These are phyloP conservation scores for Tylopilus intermedius DNA, from an alignment of 768 basidiomycete genomes.

Conservation along the genomic window DNA sequence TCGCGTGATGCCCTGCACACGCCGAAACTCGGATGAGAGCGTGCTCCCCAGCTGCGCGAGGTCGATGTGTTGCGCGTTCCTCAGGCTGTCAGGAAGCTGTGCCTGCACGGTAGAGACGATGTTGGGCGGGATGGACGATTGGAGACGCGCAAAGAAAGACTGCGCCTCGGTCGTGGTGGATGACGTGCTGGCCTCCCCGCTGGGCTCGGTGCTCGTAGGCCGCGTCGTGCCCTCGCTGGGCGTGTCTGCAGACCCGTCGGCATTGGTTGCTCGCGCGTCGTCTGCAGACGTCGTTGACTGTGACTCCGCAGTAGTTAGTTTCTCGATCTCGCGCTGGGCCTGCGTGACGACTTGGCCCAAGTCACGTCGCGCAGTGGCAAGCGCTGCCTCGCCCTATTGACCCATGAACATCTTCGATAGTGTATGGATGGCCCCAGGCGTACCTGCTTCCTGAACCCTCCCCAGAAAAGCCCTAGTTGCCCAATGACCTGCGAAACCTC, in stretches of 20 bases:
- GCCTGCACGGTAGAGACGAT: conserved; percentile 64
- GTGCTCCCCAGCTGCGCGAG: conserved; percentile 62
- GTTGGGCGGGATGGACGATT: conserved; percentile 70
- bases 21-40: conserved; percentile 61
- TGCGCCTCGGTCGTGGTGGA: conserved; percentile 29
- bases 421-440: conserved; percentile 18
- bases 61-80: conserved; percentile 61
- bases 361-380: conserved; percentile 70
- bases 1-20: conserved; percentile 70
- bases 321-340: conserved; percentile 72
- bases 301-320: conserved; percentile 42
- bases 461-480: conserved; percentile 86
- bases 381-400: conserved; percentile 59
- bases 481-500: conserved; percentile 87
- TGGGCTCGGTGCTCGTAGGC: conserved; percentile 18
- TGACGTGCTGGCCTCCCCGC: conserved; percentile 13
- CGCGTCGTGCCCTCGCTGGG: conserved; percentile 20
- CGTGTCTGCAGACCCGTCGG: conserved; percentile 26
- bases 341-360: conserved; percentile 67
- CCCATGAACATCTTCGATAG: conserved; percentile 4
- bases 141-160: conserved; percentile 63
- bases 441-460: conserved; percentile 86
- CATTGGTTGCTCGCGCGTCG: conserved; percentile 21
- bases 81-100: conserved; percentile 62
- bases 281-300: conserved; percentile 13